Base-by-base conservation (phyloP, 2,329 filamentous ascomycete genomes). In the Elsinoe ampelina region DNA sequence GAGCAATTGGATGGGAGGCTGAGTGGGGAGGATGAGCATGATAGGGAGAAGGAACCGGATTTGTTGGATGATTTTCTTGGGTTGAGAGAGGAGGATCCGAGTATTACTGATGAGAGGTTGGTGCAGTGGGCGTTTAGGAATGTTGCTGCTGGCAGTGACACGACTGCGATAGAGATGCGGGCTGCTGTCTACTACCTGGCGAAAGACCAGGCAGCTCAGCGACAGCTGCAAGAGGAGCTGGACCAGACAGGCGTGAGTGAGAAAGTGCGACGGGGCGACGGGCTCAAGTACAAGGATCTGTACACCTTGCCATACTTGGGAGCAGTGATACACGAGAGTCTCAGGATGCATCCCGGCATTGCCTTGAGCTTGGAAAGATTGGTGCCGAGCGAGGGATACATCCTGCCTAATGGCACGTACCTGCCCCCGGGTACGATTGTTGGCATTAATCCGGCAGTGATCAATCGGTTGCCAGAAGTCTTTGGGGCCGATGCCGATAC, bases 231-330 rank as follows among this genome's bases (percentile, higher is more conserved):
- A 1, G 15, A 61, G 0, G 75, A 79, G 58, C 65, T 78, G 19
- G 68, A 72, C 30, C 58, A 52, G 1, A 67, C 68, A 8, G 59
- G 61, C 5, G 57, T 15, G 15, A 56, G 57, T 17, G 66, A 64
- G 38, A 59, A 62, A 11, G 36, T 70, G 2, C 62, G 58, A 4
- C 65, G 63, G 51, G 48, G 57, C 6, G 64, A 71, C 59, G 64
- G 19, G 76, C 87, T 54, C 76, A 70, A 3, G 72, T 81, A 52
- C 4, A 80, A 85, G 1, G 83, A 87, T 62, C 69, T 89, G 48
- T 72, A 75, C 19, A 81, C 83, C 63, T 73, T 90, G 2, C 77
- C 79, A 1, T 91, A 89, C 62, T 76, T 87, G 51, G 75, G 79
- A 22, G 85, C 82, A 13, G 58, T 83, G 32, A 72, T 90, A 35